Evolutionary conservation across 225 moss, liverwort and hornwort species (phyloP).

Genomic region (Physcomitrium patens): DNA sequence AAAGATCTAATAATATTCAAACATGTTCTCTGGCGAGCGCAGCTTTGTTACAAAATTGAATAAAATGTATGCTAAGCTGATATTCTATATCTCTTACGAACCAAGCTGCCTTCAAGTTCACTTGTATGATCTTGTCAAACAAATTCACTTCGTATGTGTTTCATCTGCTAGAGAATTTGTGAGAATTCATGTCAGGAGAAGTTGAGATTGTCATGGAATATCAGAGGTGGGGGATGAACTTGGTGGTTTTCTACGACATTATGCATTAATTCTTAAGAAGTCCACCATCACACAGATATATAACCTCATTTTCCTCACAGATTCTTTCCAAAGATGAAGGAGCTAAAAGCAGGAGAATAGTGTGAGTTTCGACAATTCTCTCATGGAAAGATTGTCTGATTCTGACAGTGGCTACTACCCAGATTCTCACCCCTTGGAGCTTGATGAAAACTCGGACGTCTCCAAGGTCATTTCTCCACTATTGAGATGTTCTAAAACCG

Average conservation of each 20-base stretch:
- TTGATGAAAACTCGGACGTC: constrained; percentile 45
- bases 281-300: constrained; percentile 7
- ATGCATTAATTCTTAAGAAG: constrained; percentile 12
- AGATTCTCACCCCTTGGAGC: constrained; percentile 45
- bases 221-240: background rate
- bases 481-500: constrained; percentile 7
- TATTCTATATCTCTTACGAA: constrained; percentile 12
- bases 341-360: constrained; percentile 9
- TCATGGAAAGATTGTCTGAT: constrained; percentile 33
- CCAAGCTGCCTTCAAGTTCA: constrained; percentile 7
- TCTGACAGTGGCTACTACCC: constrained; percentile 48
- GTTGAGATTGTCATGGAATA: background rate
- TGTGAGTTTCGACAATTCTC: constrained; percentile 13
- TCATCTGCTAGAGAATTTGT: background rate
- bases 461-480: constrained; percentile 41
- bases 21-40: constrained; percentile 4
- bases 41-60: constrained; percentile 4
- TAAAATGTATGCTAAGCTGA: background rate
- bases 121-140: constrained; percentile 3
- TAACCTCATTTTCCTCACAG: constrained; percentile 22
- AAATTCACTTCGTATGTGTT: background rate
- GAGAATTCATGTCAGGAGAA: background rate
- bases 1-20: constrained; percentile 8
- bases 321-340: constrained; percentile 21
- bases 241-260: background rate